phyloP scores from a whole-genome alignment of 148 eudicot species.

The Vaccinium darrowii region DNA sequence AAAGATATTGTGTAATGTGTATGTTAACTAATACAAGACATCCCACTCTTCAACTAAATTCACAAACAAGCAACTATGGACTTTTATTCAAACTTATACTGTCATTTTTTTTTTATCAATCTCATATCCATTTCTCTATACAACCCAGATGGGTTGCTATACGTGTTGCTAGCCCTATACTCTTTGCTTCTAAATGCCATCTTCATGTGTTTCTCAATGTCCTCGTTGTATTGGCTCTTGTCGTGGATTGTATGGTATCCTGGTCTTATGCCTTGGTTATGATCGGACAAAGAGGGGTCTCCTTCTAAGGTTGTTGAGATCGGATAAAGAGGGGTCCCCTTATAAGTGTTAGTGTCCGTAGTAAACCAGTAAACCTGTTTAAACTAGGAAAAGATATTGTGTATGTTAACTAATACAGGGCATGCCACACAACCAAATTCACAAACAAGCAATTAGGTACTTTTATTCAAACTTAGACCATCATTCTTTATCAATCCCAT shows the following conservation, averaged over 20 bases:
- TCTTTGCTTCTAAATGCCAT: constrained; percentile 70
- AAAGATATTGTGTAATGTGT: not conserved
- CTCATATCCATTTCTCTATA: no score
- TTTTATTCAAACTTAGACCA: no score
- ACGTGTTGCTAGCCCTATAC: constrained; percentile 59
- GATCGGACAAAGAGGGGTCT: constrained; percentile 77
- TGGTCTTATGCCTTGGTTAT: constrained; percentile 68
- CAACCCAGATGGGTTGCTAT: constrained; percentile 34
- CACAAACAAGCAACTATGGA: constrained; percentile 4
- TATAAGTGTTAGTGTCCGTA: no score
- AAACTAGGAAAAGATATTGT: no score
- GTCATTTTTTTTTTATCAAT: no score
- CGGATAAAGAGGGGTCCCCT: no score
- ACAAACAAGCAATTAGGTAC: no score
- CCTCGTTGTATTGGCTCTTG: constrained; percentile 63
- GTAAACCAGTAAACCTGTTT: no score
- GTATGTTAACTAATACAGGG: no score
- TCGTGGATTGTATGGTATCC: constrained; percentile 81
- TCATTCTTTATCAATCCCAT: no score
- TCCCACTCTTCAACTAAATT: not conserved
- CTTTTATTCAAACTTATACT: constrained; percentile 23
- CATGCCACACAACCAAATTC: no score
- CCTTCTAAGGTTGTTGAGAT: constrained; percentile 52
- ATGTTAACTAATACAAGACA: no score
- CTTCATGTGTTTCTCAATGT: constrained; percentile 16